These are phyloP conservation scores for Paecilomyces sp. DNA, from an alignment of 2,329 filamentous ascomycete species.

Conservation along the genomic window DNA sequence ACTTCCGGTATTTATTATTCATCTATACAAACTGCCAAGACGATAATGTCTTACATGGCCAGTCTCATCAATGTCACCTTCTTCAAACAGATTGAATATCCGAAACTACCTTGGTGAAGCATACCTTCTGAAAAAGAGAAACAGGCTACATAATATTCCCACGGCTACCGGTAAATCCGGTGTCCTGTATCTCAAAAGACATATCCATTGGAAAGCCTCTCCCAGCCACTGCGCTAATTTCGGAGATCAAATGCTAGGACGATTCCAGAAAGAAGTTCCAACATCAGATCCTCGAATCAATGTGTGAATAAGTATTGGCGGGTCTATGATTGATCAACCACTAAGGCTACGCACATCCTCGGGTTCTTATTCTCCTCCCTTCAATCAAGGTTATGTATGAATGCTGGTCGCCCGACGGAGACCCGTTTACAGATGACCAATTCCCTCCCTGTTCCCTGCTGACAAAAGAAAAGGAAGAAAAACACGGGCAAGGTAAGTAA, in stretches of 20 bases:
- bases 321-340: neutral
- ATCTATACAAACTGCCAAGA: neutral
- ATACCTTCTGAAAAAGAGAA: neutral
- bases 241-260: no score
- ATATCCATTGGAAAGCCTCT: neutral
- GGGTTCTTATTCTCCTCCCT: neutral
- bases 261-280: neutral
- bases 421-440: neutral
- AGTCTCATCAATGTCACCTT: neutral
- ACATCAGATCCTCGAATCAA: neutral
- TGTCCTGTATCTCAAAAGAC: neutral
- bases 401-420: neutral
- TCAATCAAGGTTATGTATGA: neutral
- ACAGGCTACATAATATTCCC: neutral
- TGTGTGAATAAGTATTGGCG: neutral
- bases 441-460: neutral
- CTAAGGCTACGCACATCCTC: neutral
- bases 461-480: neutral
- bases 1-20: no score
- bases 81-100: neutral
- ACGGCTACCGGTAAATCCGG: neutral
- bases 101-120: neutral
- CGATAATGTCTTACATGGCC: neutral
- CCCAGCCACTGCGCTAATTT: neutral
- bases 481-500: no score